Conservation (phyloP, 306 rosid species). For the Rosa persica region DNA sequence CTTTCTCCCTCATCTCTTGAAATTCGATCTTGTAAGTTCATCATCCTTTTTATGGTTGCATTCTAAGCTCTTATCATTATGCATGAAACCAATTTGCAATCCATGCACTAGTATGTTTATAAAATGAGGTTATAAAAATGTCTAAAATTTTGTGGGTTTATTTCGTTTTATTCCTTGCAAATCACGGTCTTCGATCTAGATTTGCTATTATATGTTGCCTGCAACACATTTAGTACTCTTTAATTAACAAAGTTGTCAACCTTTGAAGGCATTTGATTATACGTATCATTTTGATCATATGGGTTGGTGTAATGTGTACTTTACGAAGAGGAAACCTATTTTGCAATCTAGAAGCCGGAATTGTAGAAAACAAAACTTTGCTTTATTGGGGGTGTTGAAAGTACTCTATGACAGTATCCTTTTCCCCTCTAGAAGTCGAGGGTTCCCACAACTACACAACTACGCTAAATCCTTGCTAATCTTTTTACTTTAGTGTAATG, state of each 20-base stretch:
- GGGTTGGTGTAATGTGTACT: neutral
- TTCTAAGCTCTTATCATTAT: conserved; percentile 11
- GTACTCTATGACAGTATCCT: neutral
- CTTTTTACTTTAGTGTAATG: neutral
- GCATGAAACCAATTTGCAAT: neutral
- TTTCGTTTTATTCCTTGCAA: neutral
- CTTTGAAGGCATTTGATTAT: neutral
- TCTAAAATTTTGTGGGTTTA: neutral
- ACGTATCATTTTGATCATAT: neutral
- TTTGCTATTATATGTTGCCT: neutral
- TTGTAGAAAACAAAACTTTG: conserved; percentile 1
- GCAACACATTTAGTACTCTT: neutral
- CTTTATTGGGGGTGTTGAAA: conserved; percentile 1
- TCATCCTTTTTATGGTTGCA: conserved; percentile 14
- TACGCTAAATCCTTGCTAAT: conserved; percentile 8
- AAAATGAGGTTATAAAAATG: neutral
- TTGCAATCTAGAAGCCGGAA: conserved; percentile 11
- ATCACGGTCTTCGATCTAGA: neutral
- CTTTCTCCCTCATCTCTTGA: conserved; percentile 13
- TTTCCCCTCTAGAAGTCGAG: neutral
- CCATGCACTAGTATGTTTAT: neutral
- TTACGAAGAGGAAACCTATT: neutral
- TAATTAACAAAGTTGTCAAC: neutral
- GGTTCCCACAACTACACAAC: neutral
- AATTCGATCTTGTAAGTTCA: conserved; percentile 14